Evolutionary conservation across 2,329 filamentous ascomycete genomes (phyloP), one percentile per base, ranked within the genome.

Genomic region (Dactylonectria macrodidyma): DNA sequence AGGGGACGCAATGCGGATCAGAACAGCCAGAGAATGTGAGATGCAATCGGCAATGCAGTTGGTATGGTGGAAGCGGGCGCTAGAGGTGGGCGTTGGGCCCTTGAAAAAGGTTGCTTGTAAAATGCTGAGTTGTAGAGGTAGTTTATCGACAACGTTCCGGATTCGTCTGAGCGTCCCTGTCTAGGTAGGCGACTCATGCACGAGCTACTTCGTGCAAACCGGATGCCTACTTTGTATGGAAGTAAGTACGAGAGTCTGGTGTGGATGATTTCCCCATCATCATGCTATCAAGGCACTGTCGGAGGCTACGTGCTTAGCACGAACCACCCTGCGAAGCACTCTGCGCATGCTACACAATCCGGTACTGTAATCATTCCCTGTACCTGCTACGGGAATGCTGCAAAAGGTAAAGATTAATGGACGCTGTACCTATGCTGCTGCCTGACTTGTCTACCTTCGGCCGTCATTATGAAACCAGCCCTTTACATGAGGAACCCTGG

Each of bases 391-490:
- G 41, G 41, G 41, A 3, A 44, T 44, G 41, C 41, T 44, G 41
- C 8, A n/a, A 44, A n/a, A 44, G 41, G 14, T 14, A 44, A 10
- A 38, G 36, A 38, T n/a, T 44, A 5, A 14, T n/a, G 41, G 41
- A 11, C 38, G 16, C 2, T 12, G 38, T 6, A 16, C 9, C 36
- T 38, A 10, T 14, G 55, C 47, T 54, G 62, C 52, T 59, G 55
- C 38, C 52, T 30, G 26, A 4, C 26, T 30, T 30, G 44, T 34
- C 57, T 22, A 38, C 54, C 44, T 56, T 33, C 60, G 44, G 57
- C 51, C 36, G 58, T 47, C 44, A 62, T 51, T 22, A 44, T 68
- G 66, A 68, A 68, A 68, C 56, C 56, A 51, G 62, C 55, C 51
- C 61, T 67, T 59, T 62, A 47, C 56, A 47, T 30, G 30, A 51